Percentiles rank a stretch among this genome's conserved stretches.
phyloP scores from a whole-genome alignment of 306 rosid genomes.

The Quercus berberidifolia region DNA sequence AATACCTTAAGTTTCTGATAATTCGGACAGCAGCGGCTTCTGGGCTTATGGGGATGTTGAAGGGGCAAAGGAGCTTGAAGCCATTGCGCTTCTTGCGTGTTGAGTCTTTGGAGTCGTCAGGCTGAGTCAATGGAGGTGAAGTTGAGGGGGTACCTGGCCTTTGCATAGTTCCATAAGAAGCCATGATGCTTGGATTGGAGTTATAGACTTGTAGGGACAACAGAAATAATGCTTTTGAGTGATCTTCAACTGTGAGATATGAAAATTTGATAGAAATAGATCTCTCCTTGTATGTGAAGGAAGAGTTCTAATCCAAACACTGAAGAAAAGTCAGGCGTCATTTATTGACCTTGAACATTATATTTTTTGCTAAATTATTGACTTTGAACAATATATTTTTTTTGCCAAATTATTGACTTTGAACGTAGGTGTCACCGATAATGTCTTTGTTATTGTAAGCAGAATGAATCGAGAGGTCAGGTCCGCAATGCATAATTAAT shows the following conservation, averaged over 20 bases:
- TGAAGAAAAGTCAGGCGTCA: not conserved
- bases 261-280: not conserved
- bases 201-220: not conserved
- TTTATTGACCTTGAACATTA: not conserved
- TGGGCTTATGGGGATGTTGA: constrained; percentile 45
- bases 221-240: not conserved
- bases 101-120: constrained; percentile 30
- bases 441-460: too few species aligned
- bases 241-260: not conserved
- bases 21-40: constrained; percentile 47
- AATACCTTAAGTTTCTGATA: constrained; percentile 31
- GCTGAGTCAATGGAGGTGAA: not conserved
- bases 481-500: too few species aligned
- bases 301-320: not conserved
- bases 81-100: constrained; percentile 15
- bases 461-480: too few species aligned
- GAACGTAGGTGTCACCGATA: not conserved
- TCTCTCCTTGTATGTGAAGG: not conserved
- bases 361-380: too few species aligned
- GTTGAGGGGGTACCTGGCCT: constrained; percentile 35
- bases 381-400: too few species aligned
- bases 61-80: constrained; percentile 29
- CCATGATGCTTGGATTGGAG: constrained; percentile 24
- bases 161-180: constrained; percentile 41
- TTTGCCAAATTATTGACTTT: not conserved